Base-by-base conservation (phyloP, 768 basidiomycete genomes). In the Lyophyllum semitale region DNA sequence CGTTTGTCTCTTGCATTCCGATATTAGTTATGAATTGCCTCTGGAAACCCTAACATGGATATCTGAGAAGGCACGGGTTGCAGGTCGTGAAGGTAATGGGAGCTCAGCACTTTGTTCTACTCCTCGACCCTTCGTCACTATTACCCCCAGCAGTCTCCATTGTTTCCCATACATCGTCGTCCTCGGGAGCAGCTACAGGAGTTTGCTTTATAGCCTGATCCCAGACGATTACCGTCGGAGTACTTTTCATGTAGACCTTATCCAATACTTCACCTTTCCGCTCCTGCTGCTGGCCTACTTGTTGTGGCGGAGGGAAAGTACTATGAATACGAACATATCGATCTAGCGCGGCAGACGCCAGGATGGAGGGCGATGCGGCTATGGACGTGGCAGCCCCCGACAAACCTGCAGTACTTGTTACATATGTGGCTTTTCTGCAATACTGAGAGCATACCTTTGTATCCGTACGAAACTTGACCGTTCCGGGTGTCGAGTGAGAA, bases 261-360 rank as follows among this genome's bases (percentile, higher is more conserved):
- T 84, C 82, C 4, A 89, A 66, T 15, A 89, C 77, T 46, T 77
- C 66, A 8, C 90, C 88, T 61, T 81, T 86, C 41, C 72, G 68
- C 45, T 85, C 81, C 55, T 81, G 81, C 53, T 76, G 78, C 51
- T 79, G 68, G n/a, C 79, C 79, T 1, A 68, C 71, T 57, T 75
- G 68, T 15, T 63, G 15, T 3, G 86, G 82, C 17, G 82, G 84
- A 22, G 83, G 68, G 52, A 76, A 76, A 3, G 80, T 79, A 60
- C 80, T 85, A 66, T 92, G 89, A 41, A 93, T 71, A 30, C 91
- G 84, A 20, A 82, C 70, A 69, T 82, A 91, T 38, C 88, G 83
- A 67, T 93, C 91, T 41, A 84, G 73, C 15, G 89, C 76, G 1
- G 80, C 76, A 0, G 90, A 91, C 1, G 79, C 83, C 35, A 93